Evolutionary conservation across 768 basidiomycete genomes (phyloP).

Genomic region (Trametes elegans): DNA sequence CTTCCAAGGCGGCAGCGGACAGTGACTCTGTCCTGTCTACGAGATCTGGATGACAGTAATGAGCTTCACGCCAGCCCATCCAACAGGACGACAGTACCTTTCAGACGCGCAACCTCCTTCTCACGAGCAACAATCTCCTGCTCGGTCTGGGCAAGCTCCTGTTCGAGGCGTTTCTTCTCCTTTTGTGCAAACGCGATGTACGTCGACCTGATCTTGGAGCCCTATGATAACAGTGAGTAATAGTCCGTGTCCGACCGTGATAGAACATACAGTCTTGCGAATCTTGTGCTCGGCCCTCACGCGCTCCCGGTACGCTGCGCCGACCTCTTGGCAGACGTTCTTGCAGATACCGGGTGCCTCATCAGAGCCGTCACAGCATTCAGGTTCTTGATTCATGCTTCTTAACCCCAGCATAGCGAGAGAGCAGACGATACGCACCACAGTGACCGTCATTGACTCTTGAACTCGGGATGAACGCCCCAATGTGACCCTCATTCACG

Average conservation of each 20-base stretch:
- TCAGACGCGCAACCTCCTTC: slow-evolving; percentile 69
- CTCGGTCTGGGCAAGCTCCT: slow-evolving; percentile 48
- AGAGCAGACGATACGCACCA: slow-evolving; percentile 53
- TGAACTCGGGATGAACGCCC: slow-evolving; percentile 71
- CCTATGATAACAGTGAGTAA: slow-evolving; percentile 43
- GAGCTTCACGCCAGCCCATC: too few species aligned
- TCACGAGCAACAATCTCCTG: slow-evolving; percentile 62
- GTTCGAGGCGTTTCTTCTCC: slow-evolving; percentile 84
- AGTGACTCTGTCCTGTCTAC: slow-evolving; percentile 76
- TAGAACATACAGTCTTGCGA: slow-evolving; percentile 67
- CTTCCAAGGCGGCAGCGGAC: slow-evolving; percentile 77
- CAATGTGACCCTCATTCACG: slow-evolving; percentile 84
- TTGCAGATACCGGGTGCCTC: slow-evolving; percentile 79
- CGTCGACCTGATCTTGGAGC: slow-evolving; percentile 84
- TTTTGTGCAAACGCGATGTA: slow-evolving; percentile 87
- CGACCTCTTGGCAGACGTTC: slow-evolving; percentile 74
- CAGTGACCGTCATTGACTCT: slow-evolving; percentile 92
- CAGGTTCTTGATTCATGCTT: slow-evolving; percentile 52
- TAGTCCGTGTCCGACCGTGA: not conserved
- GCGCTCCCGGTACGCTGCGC: slow-evolving; percentile 64
- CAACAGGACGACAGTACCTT: slow-evolving; percentile 44
- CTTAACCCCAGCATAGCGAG: not conserved
- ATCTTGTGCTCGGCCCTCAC: slow-evolving; percentile 74
- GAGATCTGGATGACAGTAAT: slow-evolving; percentile 50
- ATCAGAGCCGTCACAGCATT: slow-evolving; percentile 97